These are phyloP conservation scores for Austroboletus novae-zelandiae DNA, from an alignment of 1,284 basidiomycete genomes.

Conservation along the genomic window DNA sequence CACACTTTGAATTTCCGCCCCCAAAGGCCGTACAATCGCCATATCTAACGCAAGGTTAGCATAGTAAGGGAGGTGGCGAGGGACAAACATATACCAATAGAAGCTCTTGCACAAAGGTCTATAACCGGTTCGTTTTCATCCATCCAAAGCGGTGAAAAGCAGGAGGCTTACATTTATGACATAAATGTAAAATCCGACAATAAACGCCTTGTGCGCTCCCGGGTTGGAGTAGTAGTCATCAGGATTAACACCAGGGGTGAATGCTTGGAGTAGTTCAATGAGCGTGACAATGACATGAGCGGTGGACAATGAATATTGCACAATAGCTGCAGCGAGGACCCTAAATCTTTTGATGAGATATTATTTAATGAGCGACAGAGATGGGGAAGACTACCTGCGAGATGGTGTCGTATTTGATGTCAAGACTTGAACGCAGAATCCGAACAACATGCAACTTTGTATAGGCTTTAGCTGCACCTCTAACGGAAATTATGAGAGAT, in stretches of 20 bases:
- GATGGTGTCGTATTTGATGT: slow-evolving; percentile 1
- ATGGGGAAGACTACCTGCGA: slow-evolving; percentile 7
- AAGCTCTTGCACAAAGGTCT: slow-evolving; percentile 22
- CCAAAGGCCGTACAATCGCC: slow-evolving; percentile 22
- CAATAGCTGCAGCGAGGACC: slow-evolving; percentile 11
- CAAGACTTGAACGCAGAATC: slow-evolving; percentile 16
- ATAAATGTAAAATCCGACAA: slow-evolving; percentile 19
- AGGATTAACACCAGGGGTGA: slow-evolving; percentile 5
- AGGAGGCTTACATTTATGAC: slow-evolving; percentile 15
- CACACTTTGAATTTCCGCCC: slow-evolving; percentile 9
- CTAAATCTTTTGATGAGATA: neutral
- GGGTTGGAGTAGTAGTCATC: slow-evolving; percentile 13
- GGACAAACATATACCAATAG: slow-evolving; percentile 7
- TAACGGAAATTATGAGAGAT: neutral
- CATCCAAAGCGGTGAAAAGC: neutral
- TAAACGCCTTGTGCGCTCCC: slow-evolving; percentile 2
- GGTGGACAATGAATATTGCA: slow-evolving; percentile 19
- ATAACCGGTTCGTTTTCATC: neutral
- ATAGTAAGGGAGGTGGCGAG: neutral
- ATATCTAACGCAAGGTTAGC: slow-evolving; percentile 15
- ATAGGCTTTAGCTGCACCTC: neutral
- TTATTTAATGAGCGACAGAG: neutral
- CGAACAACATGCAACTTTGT: slow-evolving; percentile 19
- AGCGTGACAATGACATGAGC: slow-evolving; percentile 16
- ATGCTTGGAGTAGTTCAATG: slow-evolving; percentile 15